Base-by-base conservation (phyloP, 2,329 filamentous ascomycete species). In the Colletotrichum viniferum region DNA sequence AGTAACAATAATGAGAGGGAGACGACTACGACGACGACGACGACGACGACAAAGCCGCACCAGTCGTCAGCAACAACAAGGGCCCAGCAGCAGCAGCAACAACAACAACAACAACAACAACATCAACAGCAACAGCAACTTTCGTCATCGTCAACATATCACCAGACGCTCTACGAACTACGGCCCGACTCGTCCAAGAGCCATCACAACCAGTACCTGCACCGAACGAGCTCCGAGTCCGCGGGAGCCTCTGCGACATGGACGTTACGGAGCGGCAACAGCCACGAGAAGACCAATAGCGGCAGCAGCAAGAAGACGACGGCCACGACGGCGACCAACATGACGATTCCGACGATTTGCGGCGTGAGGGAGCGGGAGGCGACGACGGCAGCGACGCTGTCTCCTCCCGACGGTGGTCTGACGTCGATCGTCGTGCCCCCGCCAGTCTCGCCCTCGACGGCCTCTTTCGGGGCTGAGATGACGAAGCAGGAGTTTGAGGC, bases 401-500 rank as follows among this genome's bases (percentile, higher is more conserved):
- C n/a, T 9, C n/a, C 67, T 58, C 56, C 62, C 21, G 30, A 66
- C 62, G 34, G 62, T 28, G 34, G 62, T 38, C 24, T 66, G 28
- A 61, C 56, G 24, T n/a, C 65, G n/a, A 55, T 62, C 24, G 43
- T 55, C n/a, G 12, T 56, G 55, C 62, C 69, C 12, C 62, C 72
- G 72, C 62, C 69, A 14, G 69, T 63, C 10, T 75, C 73, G n/a
- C 77, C 80, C 64, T 80, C 81, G 43, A 70, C 58, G 26, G 68
- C 61, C 10, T 72, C 55, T 13, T 63, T 72, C 28, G 73, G 73
- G 34, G 78, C 77, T 63, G 77, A 76, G 26, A 83, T 85, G 77
- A 85, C 85, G 3, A 84, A 78, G 75, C 80, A 84, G 36, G 84
- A 86, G 68, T 90, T 90, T 74, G 87, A 90, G 77, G 86, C 87